These are phyloP conservation scores for Alternaria sp. DNA, from an alignment of 2,329 filamentous ascomycete species.

Conservation along the genomic window DNA sequence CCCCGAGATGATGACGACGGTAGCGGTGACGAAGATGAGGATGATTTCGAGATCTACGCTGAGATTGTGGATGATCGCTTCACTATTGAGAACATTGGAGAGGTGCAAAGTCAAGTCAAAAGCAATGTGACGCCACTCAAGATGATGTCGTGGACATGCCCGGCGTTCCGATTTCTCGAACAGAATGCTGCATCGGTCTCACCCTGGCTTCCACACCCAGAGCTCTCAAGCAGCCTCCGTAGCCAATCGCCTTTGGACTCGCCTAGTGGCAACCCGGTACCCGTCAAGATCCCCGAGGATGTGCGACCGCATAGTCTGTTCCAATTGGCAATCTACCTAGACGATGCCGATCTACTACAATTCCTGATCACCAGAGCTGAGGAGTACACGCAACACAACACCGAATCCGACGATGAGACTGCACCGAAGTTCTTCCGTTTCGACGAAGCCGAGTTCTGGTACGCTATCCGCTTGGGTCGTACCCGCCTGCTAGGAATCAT, in stretches of 20 bases:
- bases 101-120: constrained; percentile 72
- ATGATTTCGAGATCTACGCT: constrained; percentile 47
- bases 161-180: constrained; percentile 14
- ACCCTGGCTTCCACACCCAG: neutral
- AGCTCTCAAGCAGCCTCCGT: neutral
- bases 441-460: constrained; percentile 20
- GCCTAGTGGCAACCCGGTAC: neutral
- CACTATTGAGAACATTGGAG: constrained; percentile 77
- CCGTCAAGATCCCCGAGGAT: constrained; percentile 5
- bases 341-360: constrained; percentile 25
- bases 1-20: constrained; percentile 40
- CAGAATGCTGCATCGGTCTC: neutral
- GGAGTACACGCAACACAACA: constrained; percentile 19
- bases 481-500: constrained; percentile 66
- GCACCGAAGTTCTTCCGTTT: constrained; percentile 18
- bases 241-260: neutral
- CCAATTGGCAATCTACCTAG: constrained; percentile 39
- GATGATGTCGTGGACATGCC: constrained; percentile 54
- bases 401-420: constrained; percentile 3
- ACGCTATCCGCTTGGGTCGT: constrained; percentile 56
- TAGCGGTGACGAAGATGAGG: constrained; percentile 30
- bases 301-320: constrained; percentile 29
- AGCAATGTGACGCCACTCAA: constrained; percentile 64
- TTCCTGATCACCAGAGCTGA: constrained; percentile 23
- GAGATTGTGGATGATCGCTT: constrained; percentile 70